Evolutionary conservation across 1,284 basidiomycete species (phyloP).

Genomic region (Ustilago shanxiensis): DNA sequence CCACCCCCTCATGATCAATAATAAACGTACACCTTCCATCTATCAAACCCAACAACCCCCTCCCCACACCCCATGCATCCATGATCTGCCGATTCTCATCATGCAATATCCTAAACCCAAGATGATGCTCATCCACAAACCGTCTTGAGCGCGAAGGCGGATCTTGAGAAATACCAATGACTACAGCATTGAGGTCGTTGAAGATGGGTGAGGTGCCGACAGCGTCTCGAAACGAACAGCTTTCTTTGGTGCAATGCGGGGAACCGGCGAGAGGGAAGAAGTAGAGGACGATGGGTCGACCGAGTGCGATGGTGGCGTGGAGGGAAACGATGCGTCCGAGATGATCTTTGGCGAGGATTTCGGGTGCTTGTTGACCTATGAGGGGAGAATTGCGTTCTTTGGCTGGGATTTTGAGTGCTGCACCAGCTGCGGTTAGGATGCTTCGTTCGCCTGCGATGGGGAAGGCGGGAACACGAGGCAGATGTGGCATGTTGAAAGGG

Average conservation of each 20-base stretch:
- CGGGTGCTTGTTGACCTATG: constrained; percentile 58
- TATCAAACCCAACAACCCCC: constrained; percentile 51
- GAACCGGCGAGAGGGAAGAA: constrained; percentile 66
- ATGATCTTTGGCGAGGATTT: constrained; percentile 58
- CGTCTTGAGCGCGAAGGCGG: constrained; percentile 30
- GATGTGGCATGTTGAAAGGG: constrained; percentile 30
- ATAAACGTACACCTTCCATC: constrained; percentile 59
- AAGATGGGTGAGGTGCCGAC: constrained; percentile 58
- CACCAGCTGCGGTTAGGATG: constrained; percentile 46
- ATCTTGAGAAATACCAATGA: constrained; percentile 64
- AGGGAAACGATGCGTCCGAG: constrained; percentile 53
- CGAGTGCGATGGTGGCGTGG: constrained; percentile 57
- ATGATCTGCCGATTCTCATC: constrained; percentile 52
- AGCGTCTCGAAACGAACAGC: constrained; percentile 61
- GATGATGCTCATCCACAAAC: constrained; percentile 60
- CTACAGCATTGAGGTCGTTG: constrained; percentile 60
- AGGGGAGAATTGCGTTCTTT: constrained; percentile 50
- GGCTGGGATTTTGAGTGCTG: constrained; percentile 45
- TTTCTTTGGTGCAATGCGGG: constrained; percentile 60
- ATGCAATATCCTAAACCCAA: constrained; percentile 54
- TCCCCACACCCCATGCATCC: constrained; percentile 51
- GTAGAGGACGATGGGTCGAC: constrained; percentile 60
- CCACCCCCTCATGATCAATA: constrained; percentile 61
- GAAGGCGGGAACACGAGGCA: constrained; percentile 49
- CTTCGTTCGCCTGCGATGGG: constrained; percentile 54